A percentile compares a stretch with the other conserved stretches of the same genome.
phyloP scores from a whole-genome alignment of 768 basidiomycete genomes.

The Tremella mesenterica region DNA sequence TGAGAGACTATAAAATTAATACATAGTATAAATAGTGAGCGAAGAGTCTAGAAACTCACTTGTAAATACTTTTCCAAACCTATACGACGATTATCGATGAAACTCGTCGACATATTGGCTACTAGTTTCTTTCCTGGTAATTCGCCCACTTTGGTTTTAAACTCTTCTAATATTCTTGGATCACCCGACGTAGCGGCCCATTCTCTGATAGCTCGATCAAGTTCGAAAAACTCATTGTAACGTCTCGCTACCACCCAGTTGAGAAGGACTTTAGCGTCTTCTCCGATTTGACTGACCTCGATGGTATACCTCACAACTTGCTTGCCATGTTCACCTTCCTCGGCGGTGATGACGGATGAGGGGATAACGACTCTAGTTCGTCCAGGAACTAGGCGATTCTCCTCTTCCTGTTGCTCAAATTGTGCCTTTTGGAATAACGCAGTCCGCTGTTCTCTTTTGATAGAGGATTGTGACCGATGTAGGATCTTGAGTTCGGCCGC shows the following conservation, averaged over 20 bases:
- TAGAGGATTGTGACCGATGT: slow-evolving; percentile 67
- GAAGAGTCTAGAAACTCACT: slow-evolving; percentile 48
- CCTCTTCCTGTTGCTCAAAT: slow-evolving; percentile 88
- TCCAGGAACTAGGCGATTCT: slow-evolving; percentile 73
- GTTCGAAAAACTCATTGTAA: slow-evolving; percentile 87
- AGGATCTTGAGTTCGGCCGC: slow-evolving; percentile 75
- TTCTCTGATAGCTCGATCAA: slow-evolving; percentile 79
- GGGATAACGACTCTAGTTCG: slow-evolving; percentile 78
- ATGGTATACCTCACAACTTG: slow-evolving; percentile 85
- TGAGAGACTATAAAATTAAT: slow-evolving; percentile 11
- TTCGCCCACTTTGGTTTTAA: slow-evolving; percentile 58
- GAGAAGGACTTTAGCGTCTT: slow-evolving; percentile 60
- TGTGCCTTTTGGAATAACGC: slow-evolving; percentile 82
- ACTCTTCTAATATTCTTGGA: slow-evolving; percentile 51
- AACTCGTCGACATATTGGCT: slow-evolving; percentile 72
- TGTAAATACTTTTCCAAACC: slow-evolving; percentile 86
- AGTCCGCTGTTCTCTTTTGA: slow-evolving; percentile 73
- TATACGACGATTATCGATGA: slow-evolving; percentile 68
- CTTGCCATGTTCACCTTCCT: slow-evolving; percentile 64
- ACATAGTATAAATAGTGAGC: not conserved
- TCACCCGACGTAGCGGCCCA: slow-evolving; percentile 12
- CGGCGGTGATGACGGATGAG: slow-evolving; percentile 62
- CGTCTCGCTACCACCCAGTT: slow-evolving; percentile 90
- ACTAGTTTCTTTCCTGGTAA: slow-evolving; percentile 93
- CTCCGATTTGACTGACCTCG: slow-evolving; percentile 79